Evolutionary conservation across 768 basidiomycete genomes (phyloP).

Genomic region (Boletus reticuloceps): DNA sequence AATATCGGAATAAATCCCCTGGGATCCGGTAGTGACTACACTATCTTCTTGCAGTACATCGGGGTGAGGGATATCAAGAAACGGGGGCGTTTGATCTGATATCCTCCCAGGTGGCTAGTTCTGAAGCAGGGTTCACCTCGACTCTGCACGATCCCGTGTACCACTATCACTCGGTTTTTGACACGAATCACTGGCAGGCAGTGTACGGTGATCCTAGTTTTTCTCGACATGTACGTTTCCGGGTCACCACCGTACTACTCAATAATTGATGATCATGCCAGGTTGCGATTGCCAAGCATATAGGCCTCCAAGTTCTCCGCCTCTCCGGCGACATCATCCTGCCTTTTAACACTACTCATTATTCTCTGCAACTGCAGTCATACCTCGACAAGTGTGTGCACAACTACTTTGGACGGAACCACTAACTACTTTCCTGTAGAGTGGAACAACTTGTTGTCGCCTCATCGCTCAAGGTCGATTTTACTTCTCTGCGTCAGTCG

Average conservation of each 20-base stretch:
- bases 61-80: constrained; percentile 43
- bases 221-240: constrained; percentile 57
- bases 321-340: constrained; percentile 62
- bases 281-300: constrained; percentile 65
- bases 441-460: constrained; percentile 26
- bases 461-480: constrained; percentile 46
- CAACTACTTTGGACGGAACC: constrained; percentile 24
- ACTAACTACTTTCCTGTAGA: constrained; percentile 13
- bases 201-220: constrained; percentile 76
- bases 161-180: constrained; percentile 78
- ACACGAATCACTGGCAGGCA: constrained; percentile 71
- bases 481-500: constrained; percentile 43
- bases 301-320: constrained; percentile 63
- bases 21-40: constrained; percentile 91
- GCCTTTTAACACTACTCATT: constrained; percentile 77
- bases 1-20: constrained; percentile 51
- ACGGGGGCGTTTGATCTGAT: neutral
- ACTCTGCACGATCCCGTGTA: constrained; percentile 59
- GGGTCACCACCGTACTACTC: neutral
- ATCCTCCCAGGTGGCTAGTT: constrained; percentile 32
- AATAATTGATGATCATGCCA: constrained; percentile 23
- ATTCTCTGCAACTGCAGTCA: constrained; percentile 59
- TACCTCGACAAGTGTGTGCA: constrained; percentile 56
- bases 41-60: constrained; percentile 83
- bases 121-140: constrained; percentile 28